Evolutionary conservation across 257 asterid species (phyloP).

Genomic region (Nyctanthes arbortristis): DNA sequence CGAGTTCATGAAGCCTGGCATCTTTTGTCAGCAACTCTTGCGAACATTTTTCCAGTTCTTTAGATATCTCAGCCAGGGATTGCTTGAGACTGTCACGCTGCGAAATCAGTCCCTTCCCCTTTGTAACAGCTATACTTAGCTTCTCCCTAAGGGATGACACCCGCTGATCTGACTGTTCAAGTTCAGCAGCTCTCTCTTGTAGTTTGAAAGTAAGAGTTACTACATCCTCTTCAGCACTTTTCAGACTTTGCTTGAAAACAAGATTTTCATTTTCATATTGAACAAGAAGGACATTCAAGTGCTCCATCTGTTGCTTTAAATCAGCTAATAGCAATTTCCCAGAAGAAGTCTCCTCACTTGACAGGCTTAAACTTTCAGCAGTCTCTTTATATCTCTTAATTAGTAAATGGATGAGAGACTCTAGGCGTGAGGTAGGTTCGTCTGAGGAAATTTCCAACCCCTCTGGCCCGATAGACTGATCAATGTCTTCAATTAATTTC

Average conservation of each 20-base stretch:
- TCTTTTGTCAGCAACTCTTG: conserved; percentile 82
- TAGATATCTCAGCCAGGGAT: conserved; percentile 73
- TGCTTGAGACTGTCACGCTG: conserved; percentile 97
- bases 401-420: conserved; percentile 58
- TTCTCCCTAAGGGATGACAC: conserved; percentile 91
- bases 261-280: conserved; percentile 70
- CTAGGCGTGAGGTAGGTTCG: conserved; percentile 58
- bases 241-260: conserved; percentile 63
- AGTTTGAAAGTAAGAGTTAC: conserved; percentile 49
- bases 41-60: conserved; percentile 68
- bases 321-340: conserved; percentile 56
- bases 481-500: conserved; percentile 58
- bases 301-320: conserved; percentile 58
- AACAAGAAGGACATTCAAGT: conserved; percentile 44
- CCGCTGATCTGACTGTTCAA: conserved; percentile 92
- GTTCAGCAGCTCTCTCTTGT: conserved; percentile 68
- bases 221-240: conserved; percentile 48
- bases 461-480: conserved; percentile 55
- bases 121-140: conserved; percentile 91
- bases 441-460: conserved; percentile 30
- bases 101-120: conserved; percentile 90
- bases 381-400: conserved; percentile 64
- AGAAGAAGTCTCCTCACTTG: conserved; percentile 29
- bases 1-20: conserved; percentile 73
- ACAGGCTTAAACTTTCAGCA: conserved; percentile 47